phyloP scores from a whole-genome alignment of 345 rosid genomes.

The Theobroma cacao region DNA sequence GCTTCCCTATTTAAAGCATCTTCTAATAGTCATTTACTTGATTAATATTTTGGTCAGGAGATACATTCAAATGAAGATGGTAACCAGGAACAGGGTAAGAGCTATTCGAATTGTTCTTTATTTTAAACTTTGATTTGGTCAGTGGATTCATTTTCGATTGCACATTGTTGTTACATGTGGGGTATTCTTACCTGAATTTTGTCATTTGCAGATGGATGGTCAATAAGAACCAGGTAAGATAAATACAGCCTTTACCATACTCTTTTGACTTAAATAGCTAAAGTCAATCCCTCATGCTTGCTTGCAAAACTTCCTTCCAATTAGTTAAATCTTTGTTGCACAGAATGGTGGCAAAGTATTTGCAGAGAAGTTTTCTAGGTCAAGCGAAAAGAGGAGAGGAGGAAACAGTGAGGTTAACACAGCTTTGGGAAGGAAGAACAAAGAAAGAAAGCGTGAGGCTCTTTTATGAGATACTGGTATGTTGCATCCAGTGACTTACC shows the following conservation, averaged over 20 bases:
- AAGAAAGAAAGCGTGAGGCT: slow-evolving; percentile 59
- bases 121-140: background rate
- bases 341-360: slow-evolving; percentile 54
- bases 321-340: slow-evolving; percentile 21
- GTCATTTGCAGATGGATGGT: slow-evolving; percentile 59
- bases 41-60: slow-evolving; percentile 32
- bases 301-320: slow-evolving; percentile 1
- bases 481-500: background rate
- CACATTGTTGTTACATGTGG: background rate
- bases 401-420: slow-evolving; percentile 50
- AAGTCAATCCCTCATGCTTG: background rate
- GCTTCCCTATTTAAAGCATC: background rate
- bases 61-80: slow-evolving; percentile 25
- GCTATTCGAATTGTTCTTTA: slow-evolving; percentile 8
- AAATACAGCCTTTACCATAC: background rate
- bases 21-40: background rate
- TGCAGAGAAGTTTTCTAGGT: slow-evolving; percentile 40
- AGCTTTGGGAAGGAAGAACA: slow-evolving; percentile 51
- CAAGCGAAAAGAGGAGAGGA: slow-evolving; percentile 37
- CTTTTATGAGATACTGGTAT: slow-evolving; percentile 90
- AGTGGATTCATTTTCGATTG: background rate
- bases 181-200: slow-evolving; percentile 15
- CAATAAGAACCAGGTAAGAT: slow-evolving; percentile 53
- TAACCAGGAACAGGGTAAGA: slow-evolving; percentile 35
- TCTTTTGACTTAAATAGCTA: background rate